Percentiles rank a stretch among this genome's conserved stretches.
Conservation (phyloP, 768 basidiomycete species). For the Suillus placidus region DNA sequence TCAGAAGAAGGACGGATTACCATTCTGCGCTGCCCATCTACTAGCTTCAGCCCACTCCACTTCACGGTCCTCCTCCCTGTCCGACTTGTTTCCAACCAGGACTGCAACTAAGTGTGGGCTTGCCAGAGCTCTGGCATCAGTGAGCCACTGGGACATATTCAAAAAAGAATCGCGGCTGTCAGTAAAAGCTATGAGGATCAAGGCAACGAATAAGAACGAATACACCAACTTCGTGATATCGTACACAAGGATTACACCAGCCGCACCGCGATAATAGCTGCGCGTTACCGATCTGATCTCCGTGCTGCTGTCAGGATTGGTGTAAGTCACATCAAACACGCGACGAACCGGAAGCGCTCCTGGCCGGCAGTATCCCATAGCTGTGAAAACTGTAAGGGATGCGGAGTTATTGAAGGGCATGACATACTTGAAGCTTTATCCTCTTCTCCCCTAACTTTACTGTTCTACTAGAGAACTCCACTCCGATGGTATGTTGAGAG, state of each 20-base stretch:
- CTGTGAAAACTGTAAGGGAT: conserved; percentile 43
- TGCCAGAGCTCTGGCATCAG: conserved; percentile 90
- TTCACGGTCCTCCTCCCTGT: conserved; percentile 91
- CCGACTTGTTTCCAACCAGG: conserved; percentile 94
- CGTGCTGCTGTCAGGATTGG: conserved; percentile 19
- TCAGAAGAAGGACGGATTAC: conserved; percentile 43
- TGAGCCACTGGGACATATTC: conserved; percentile 86
- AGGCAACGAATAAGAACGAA: conserved; percentile 8
- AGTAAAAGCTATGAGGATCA: conserved; percentile 5
- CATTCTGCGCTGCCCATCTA: conserved; percentile 94
- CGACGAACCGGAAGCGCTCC: conserved; percentile 80
- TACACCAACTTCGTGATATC: conserved; percentile 81
- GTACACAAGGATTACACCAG: conserved; percentile 89
- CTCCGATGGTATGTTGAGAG: conserved; percentile 97
- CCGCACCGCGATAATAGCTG: conserved; percentile 95
- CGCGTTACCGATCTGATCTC: conserved; percentile 79
- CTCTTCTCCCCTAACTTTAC: conserved; percentile 92
- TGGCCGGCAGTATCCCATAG: conserved; percentile 98
- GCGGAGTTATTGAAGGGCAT: conserved; percentile 14
- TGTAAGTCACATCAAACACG: conserved; percentile 16
- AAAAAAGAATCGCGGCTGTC: conserved; percentile 83
- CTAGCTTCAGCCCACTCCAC: conserved; percentile 96
- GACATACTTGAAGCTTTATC: conserved; percentile 88
- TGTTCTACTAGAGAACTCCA: conserved; percentile 95
- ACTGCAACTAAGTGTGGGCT: conserved; percentile 90